These are phyloP conservation scores for Arthrobotrys sinensis DNA, from an alignment of 2,329 filamentous ascomycete species.

Conservation along the genomic window DNA sequence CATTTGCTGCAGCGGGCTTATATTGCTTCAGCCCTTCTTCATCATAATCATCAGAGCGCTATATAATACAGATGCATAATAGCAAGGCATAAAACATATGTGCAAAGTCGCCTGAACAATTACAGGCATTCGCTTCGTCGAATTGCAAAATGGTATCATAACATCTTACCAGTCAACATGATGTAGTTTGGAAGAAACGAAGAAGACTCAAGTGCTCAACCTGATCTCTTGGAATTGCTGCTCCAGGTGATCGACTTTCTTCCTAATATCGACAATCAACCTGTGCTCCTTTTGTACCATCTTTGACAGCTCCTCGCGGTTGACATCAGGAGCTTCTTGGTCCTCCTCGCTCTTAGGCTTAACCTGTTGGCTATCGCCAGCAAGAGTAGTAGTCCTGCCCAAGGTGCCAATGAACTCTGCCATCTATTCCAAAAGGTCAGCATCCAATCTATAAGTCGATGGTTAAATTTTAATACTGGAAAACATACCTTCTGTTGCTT, in stretches of 20 bases:
- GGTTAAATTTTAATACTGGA: neutral
- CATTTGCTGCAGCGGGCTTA: neutral
- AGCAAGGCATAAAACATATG: neutral
- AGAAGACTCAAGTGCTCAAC: constrained; percentile 27
- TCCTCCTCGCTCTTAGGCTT: constrained; percentile 29
- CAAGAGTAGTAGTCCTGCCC: constrained; percentile 33
- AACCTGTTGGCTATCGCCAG: constrained; percentile 17
- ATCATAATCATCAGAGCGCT: constrained; percentile 4
- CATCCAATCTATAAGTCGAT: neutral
- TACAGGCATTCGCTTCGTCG: neutral
- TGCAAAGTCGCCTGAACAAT: neutral
- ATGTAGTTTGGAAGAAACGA: neutral
- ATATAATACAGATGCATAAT: constrained; percentile 6
- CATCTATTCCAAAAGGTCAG: constrained; percentile 41
- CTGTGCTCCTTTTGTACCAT: constrained; percentile 58
- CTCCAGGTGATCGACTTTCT: constrained; percentile 53
- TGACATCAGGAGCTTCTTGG: constrained; percentile 40
- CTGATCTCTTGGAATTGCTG: constrained; percentile 53
- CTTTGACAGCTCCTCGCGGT: constrained; percentile 51
- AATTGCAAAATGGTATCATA: constrained; percentile 4
- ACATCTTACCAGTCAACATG: neutral
- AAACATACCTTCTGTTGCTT: constrained; percentile 57
- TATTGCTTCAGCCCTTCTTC: neutral
- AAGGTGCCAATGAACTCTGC: constrained; percentile 45
- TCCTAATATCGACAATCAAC: constrained; percentile 45